phyloP scores from a whole-genome alignment of 2,329 filamentous ascomycete genomes.

The Arthrobotrys conoides region DNA sequence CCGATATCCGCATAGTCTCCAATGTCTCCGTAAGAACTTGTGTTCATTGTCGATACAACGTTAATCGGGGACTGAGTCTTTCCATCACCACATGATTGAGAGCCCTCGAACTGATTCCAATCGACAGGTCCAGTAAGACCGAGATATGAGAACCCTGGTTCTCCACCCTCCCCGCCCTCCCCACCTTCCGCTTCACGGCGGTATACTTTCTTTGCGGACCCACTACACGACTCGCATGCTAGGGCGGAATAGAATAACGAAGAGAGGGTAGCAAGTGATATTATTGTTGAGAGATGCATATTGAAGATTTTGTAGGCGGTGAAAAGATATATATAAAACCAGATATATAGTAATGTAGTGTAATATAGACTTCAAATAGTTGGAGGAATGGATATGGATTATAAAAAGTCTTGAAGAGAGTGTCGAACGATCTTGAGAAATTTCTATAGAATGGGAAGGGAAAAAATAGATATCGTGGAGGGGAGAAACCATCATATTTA shows the following conservation, averaged over 20 bases:
- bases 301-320: conserved; percentile 2
- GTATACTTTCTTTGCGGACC: conserved; percentile 34
- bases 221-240: conserved; percentile 52
- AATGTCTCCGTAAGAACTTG: conserved; percentile 65
- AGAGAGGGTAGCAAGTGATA: conserved; percentile 38
- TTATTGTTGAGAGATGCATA: conserved; percentile 51
- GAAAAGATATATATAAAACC: background rate
- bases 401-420: conserved; percentile 11
- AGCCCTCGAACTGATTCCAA: conserved; percentile 47
- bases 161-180: conserved; percentile 23
- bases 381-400: background rate
- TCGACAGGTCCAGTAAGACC: conserved; percentile 56
- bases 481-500: conserved; percentile 55
- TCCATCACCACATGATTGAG: conserved; percentile 69
- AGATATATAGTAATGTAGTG: background rate
- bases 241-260: conserved; percentile 31
- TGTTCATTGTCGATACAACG: conserved; percentile 66
- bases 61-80: conserved; percentile 73
- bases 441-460: conserved; percentile 31
- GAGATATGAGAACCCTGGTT: conserved; percentile 49
- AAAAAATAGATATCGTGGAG: conserved; percentile 27
- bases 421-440: conserved; percentile 14
- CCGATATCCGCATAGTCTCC: conserved; percentile 67
- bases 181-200: conserved; percentile 46
- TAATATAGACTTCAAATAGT: background rate